Evolutionary conservation across 2,329 filamentous ascomycete genomes (phyloP).

Genomic region (Piedraia hortae): DNA sequence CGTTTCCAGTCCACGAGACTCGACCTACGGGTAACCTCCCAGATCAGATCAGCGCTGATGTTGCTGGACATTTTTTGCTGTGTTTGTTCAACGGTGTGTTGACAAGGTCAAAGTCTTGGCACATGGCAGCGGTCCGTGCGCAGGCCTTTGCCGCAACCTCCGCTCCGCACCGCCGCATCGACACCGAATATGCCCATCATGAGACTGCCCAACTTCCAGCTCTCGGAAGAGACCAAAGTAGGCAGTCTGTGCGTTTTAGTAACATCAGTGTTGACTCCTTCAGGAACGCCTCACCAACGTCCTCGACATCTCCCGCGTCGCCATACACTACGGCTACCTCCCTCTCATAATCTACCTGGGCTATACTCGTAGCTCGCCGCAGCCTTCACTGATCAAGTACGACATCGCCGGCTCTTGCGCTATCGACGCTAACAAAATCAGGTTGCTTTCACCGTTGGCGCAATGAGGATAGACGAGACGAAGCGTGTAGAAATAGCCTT

Average conservation of each 20-base stretch:
- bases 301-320: slow-evolving; percentile 79
- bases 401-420: too few species aligned
- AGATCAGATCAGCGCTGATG: slow-evolving; percentile 75
- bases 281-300: slow-evolving; percentile 95
- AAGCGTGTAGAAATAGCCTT: too few species aligned
- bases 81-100: slow-evolving; percentile 1
- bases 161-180: background rate
- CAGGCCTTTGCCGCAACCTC: too few species aligned
- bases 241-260: slow-evolving; percentile 6
- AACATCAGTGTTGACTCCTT: background rate
- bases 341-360: slow-evolving; percentile 92
- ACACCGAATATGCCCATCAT: slow-evolving; percentile 3
- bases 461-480: too few species aligned
- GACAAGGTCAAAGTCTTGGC: slow-evolving; percentile 1
- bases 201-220: slow-evolving; percentile 23
- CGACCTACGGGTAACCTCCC: slow-evolving; percentile 78
- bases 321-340: slow-evolving; percentile 93
- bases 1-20: slow-evolving; percentile 1
- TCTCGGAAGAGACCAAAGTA: slow-evolving; percentile 96
- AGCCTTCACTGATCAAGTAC: slow-evolving; percentile 57
- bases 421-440: too few species aligned
- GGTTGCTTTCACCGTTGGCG: too few species aligned
- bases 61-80: slow-evolving; percentile 33
- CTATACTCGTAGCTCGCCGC: slow-evolving; percentile 81
- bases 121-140: background rate